A percentile compares a stretch with the other conserved stretches of the same genome.
These are phyloP conservation scores for Fusarium ramigenum DNA, from an alignment of 2,329 filamentous ascomycete genomes.

Conservation along the genomic window DNA sequence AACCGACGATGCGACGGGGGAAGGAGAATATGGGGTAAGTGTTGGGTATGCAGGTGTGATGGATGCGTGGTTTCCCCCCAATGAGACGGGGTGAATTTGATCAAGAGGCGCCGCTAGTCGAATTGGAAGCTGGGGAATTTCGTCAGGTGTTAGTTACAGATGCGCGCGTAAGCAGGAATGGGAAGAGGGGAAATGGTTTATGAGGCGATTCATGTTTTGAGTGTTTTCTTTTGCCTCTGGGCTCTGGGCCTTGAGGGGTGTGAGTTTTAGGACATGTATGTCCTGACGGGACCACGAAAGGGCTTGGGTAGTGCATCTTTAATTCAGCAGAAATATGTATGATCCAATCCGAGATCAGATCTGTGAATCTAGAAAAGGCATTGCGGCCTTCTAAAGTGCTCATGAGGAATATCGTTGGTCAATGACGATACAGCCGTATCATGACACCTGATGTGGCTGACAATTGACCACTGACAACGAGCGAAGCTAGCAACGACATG, in stretches of 20 bases:
- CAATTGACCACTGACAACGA: slow-evolving; percentile 11
- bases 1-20: slow-evolving; percentile 39
- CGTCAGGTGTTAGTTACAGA: slow-evolving; percentile 22
- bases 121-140: slow-evolving; percentile 36
- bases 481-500: slow-evolving; percentile 14
- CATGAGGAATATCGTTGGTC: slow-evolving; percentile 28
- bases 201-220: slow-evolving; percentile 25
- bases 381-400: neutral
- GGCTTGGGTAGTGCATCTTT: neutral
- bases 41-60: neutral
- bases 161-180: slow-evolving; percentile 11
- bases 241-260: neutral
- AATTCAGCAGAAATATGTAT: neutral
- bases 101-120: slow-evolving; percentile 38
- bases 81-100: slow-evolving; percentile 43
- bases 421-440: slow-evolving; percentile 27
- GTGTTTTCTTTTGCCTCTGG: slow-evolving; percentile 3
- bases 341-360: neutral
- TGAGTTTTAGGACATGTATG: neutral
- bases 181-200: slow-evolving; percentile 20
- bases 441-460: slow-evolving; percentile 32
- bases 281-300: neutral
- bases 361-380: neutral
- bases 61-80: slow-evolving; percentile 33
- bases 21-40: slow-evolving; percentile 33